Base-by-base conservation (phyloP, 2,329 filamentous ascomycete species). In the Phoma herbarum region DNA sequence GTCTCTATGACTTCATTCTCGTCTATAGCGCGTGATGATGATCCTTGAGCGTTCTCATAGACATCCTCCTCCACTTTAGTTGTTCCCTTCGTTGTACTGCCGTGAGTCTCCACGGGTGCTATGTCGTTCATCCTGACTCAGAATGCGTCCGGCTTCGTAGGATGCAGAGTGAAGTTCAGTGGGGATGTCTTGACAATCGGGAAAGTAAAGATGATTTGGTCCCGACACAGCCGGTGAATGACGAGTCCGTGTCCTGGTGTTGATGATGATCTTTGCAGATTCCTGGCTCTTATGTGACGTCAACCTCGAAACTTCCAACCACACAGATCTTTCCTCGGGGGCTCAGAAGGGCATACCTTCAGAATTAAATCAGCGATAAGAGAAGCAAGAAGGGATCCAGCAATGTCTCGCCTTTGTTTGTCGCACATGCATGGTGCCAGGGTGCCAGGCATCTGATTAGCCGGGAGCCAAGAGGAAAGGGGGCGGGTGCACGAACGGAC, bases 401-500 rank as follows among this genome's bases (percentile, higher is more conserved):
- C 9, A 6, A 43, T 10, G 12, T 43, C 41, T 26, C 23, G 50
- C 37, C 16, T 33, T 25, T 35, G 49, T 52, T 52, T 44, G 37
- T 54, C 37, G 56, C 56, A 54, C 41, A 42, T 46, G 56, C 37
- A 33, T 16, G 20, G 35, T 28, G 9, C 25, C 14, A 25, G 16
- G 35, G 28, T 29, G 37, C 44, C 43, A 33, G 44, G 20, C 42
- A 52, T 23, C 44, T 45, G 44, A 50, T 54, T 54, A 59, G 31
- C 56, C 45, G 51, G 44, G 10, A 43, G 56, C 50, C 33, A 54
- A 51, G 20, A 54, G 56, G 56, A 54, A 59, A 54, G 41, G 50
- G 43, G 45, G 39, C 41, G 25, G 18, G 50, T 44, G 50, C 56
- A 54, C 39, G 39, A 54, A 54, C 56, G 56, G 56, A 23, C 56